Percentiles rank a stretch among this genome's conserved stretches.
Conservation (phyloP, 2,329 filamentous ascomycete genomes). For the Thielaviopsis punctulata region DNA sequence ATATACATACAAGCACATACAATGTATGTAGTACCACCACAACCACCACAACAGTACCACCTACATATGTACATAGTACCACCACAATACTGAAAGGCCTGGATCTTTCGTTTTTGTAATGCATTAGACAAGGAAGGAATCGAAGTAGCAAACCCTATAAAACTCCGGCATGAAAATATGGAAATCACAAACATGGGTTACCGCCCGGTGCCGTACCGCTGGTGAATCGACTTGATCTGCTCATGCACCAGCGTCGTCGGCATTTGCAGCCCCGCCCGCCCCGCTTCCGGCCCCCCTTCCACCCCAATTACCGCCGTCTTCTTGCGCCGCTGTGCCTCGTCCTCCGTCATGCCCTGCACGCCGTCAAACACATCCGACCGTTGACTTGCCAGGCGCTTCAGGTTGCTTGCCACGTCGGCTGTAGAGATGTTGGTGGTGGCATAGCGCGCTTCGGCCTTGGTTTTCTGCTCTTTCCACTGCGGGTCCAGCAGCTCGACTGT, state of each 20-base stretch:
- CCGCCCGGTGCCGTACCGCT: neutral
- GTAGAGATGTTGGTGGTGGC: conserved; percentile 76
- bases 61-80: too few species aligned
- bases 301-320: conserved; percentile 36
- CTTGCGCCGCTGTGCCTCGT: conserved; percentile 60
- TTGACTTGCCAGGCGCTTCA: conserved; percentile 86
- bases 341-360: conserved; percentile 52
- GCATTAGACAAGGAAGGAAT: too few species aligned
- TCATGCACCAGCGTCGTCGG: conserved; percentile 1
- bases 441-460: conserved; percentile 70
- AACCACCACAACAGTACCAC: too few species aligned
- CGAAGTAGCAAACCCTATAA: too few species aligned
- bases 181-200: too few species aligned
- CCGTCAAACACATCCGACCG: conserved; percentile 74
- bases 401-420: conserved; percentile 76
- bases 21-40: too few species aligned
- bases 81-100: too few species aligned
- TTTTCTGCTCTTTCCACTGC: conserved; percentile 87
- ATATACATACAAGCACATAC: too few species aligned
- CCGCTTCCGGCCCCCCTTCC: conserved; percentile 11
- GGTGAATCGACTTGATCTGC: neutral
- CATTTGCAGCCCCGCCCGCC: conserved; percentile 7
- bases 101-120: too few species aligned
- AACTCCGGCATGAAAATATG: too few species aligned
- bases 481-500: conserved; percentile 81